phyloP scores from a whole-genome alignment of 441 rosid species.

The Syzygium malaccense region DNA sequence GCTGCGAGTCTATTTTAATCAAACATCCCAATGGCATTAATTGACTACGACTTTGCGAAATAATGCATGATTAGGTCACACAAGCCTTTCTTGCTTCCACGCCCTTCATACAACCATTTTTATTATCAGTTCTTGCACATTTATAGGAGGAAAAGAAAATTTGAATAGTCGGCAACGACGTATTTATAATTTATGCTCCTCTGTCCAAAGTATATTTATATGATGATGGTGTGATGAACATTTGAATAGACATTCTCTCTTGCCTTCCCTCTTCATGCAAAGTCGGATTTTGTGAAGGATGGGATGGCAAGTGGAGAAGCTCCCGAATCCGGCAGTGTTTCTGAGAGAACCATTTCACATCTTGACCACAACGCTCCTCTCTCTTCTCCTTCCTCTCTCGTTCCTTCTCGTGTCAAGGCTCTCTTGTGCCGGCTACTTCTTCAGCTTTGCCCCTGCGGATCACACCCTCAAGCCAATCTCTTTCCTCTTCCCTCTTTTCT shows the following conservation, averaged over 20 bases:
- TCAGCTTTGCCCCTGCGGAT: neutral
- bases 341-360: conserved; percentile 5
- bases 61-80: neutral
- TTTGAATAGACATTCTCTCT: neutral
- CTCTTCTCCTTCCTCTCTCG: conserved; percentile 7
- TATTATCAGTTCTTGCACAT: neutral
- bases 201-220: neutral
- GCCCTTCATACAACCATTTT: neutral
- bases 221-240: neutral
- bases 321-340: neutral
- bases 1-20: neutral
- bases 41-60: neutral
- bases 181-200: neutral
- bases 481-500: neutral
- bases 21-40: neutral
- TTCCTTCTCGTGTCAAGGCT: conserved; percentile 6
- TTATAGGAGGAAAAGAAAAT: neutral
- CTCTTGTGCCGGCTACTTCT: neutral
- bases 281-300: neutral
- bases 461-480: neutral
- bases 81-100: neutral
- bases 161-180: neutral
- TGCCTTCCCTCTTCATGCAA: neutral
- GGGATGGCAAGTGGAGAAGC: neutral
- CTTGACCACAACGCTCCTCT: neutral